Percentiles rank a stretch among this genome's conserved stretches.
phyloP scores from a whole-genome alignment of 2,329 filamentous ascomycete species.

The Nemania abortiva region DNA sequence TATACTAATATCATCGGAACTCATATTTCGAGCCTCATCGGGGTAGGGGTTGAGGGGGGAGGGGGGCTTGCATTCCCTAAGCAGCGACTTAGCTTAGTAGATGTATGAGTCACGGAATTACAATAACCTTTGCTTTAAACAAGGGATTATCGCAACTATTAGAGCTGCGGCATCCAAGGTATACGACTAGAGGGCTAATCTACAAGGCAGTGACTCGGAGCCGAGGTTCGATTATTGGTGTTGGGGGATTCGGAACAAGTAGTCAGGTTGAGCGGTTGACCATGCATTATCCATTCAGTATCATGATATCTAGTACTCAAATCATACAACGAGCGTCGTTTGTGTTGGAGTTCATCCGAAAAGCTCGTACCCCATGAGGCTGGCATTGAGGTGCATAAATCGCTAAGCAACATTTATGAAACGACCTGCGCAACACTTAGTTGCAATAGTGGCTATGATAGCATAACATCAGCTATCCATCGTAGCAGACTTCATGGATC shows the following conservation, averaged over 20 bases:
- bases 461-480: neutral
- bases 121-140: too few relatives aligned
- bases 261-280: neutral
- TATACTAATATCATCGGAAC: too few relatives aligned
- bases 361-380: neutral
- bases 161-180: slow-evolving; percentile 37
- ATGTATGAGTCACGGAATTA: too few relatives aligned
- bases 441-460: neutral
- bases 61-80: too few relatives aligned
- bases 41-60: too few relatives aligned
- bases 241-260: neutral
- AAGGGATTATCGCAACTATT: too few relatives aligned
- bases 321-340: neutral
- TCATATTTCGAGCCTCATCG: too few relatives aligned
- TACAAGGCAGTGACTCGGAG: slow-evolving; percentile 42
- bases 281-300: neutral
- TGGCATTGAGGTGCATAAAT: neutral
- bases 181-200: slow-evolving; percentile 37
- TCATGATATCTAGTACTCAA: neutral
- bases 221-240: slow-evolving; percentile 22
- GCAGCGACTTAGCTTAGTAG: too few relatives aligned
- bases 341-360: neutral
- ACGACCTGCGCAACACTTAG: neutral
- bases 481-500: neutral
- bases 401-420: neutral